phyloP scores from a whole-genome alignment of 228 moss, liverwort and hornwort genomes.

The Sphagnum magellanicum region DNA sequence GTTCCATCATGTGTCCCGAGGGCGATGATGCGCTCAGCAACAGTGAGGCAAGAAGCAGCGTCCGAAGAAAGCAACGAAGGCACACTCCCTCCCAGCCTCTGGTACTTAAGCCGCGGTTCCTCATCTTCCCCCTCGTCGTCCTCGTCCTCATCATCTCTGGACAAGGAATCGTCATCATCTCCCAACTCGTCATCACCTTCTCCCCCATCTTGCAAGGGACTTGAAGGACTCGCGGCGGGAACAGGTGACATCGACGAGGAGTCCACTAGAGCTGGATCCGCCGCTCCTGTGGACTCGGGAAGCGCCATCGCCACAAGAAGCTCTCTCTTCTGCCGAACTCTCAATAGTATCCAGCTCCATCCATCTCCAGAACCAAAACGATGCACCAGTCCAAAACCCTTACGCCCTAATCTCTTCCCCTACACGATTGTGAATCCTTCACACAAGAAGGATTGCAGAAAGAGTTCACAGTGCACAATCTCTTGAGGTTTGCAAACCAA shows the following conservation, averaged over 20 bases:
- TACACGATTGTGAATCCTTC: too few relatives aligned
- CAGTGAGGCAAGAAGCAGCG: constrained; percentile 80
- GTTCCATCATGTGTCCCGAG: constrained; percentile 84
- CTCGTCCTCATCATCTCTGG: constrained; percentile 50
- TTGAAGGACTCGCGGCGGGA: constrained; percentile 16
- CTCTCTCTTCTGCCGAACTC: not conserved
- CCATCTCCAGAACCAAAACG: too few relatives aligned
- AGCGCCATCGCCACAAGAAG: not conserved
- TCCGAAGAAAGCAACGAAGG: constrained; percentile 67
- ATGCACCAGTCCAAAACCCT: too few relatives aligned
- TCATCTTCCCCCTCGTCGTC: constrained; percentile 76
- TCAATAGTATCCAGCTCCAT: too few relatives aligned
- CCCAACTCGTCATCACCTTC: constrained; percentile 90
- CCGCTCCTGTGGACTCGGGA: not conserved
- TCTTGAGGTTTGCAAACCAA: too few relatives aligned
- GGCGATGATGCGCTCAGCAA: constrained; percentile 91
- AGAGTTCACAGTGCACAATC: too few relatives aligned
- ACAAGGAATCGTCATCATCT: constrained; percentile 47
- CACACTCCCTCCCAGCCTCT: constrained; percentile 83
- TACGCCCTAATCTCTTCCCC: too few relatives aligned
- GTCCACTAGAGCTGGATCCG: not conserved
- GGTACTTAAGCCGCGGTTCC: constrained; percentile 90
- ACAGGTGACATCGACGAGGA: not conserved
- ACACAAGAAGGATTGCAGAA: too few relatives aligned
- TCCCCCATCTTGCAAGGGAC: constrained; percentile 55